These are phyloP conservation scores for Epithemia pelagica DNA, from an alignment of 108 stramenopile genomes.

Conservation along the genomic window DNA sequence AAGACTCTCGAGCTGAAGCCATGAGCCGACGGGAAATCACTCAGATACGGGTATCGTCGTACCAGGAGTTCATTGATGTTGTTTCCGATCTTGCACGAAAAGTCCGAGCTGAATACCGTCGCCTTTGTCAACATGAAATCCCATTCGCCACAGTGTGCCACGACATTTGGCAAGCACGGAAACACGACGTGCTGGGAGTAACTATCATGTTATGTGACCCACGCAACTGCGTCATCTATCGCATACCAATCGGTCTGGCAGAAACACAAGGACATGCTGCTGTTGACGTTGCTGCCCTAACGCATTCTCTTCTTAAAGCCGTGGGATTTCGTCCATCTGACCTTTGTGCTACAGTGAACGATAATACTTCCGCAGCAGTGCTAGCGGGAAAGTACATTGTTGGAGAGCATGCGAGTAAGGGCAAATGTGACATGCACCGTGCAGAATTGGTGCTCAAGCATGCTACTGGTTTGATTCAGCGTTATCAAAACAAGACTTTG, in stretches of 20 bases:
- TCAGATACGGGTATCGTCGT: background rate
- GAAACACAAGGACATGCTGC: background rate
- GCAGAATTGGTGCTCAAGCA: background rate
- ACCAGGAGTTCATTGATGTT: background rate
- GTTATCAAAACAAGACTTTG: no score
- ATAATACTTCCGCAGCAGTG: background rate
- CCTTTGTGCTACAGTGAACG: background rate
- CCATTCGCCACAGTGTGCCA: background rate
- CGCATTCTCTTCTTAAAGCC: background rate
- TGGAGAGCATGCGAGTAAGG: background rate
- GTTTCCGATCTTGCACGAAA: background rate
- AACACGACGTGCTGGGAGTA: background rate
- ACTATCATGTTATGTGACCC: background rate
- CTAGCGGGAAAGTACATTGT: background rate
- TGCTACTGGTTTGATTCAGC: background rate
- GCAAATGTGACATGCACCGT: background rate
- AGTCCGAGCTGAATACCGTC: background rate
- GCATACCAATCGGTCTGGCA: background rate
- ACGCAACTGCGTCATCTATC: background rate
- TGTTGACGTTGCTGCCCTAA: background rate
- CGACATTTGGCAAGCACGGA: background rate
- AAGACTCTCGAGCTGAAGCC: no score
- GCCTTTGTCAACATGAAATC: background rate
- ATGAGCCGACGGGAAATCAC: background rate
- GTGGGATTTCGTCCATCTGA: background rate